phyloP scores from a whole-genome alignment of 257 asterid species.

The Rubia yunnanensis region DNA sequence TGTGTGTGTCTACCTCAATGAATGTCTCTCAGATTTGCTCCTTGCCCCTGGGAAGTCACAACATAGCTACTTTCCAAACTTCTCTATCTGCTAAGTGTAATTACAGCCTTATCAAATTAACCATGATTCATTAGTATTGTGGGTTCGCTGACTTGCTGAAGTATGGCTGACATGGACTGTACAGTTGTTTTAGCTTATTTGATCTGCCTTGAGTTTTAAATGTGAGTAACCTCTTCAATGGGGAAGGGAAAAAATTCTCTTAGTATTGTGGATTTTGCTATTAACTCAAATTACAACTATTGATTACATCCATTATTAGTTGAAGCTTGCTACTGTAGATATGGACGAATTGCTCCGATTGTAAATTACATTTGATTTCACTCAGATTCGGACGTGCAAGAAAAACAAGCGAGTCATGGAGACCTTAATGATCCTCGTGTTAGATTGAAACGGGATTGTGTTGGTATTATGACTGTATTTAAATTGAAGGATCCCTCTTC shows the following conservation, averaged over 20 bases:
- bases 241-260: not conserved
- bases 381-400: slow-evolving; percentile 31
- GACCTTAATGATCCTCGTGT: slow-evolving; percentile 73
- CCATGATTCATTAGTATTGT: not conserved
- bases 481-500: slow-evolving; percentile 49
- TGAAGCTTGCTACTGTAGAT: not conserved
- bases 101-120: not conserved
- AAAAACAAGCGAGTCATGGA: slow-evolving; percentile 35
- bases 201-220: not conserved
- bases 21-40: too few relatives aligned
- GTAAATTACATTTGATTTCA: slow-evolving; percentile 9
- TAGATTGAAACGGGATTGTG: slow-evolving; percentile 92
- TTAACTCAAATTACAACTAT: not conserved
- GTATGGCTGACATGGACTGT: not conserved
- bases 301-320: not conserved
- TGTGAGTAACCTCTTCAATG: not conserved
- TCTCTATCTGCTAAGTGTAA: not conserved
- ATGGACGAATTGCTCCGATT: not conserved
- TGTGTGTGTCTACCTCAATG: too few relatives aligned
- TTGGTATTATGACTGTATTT: slow-evolving; percentile 81
- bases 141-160: not conserved
- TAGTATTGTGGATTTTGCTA: not conserved
- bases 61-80: not conserved
- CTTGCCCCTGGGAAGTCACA: too few relatives aligned
- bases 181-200: not conserved